phyloP scores from a whole-genome alignment of 176 grass and related monocot genomes.

The Carex parvula region DNA sequence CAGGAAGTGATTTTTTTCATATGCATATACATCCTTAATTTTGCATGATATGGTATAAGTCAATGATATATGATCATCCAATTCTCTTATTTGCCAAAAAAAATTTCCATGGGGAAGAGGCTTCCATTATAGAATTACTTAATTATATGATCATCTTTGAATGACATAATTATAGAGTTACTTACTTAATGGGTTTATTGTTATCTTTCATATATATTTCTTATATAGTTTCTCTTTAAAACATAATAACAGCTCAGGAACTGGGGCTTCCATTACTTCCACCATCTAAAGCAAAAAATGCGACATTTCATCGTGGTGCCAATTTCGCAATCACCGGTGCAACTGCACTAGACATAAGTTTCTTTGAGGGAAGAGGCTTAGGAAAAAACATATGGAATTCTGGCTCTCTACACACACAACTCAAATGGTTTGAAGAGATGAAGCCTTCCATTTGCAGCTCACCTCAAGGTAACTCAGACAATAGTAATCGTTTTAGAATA shows the following conservation, averaged over 20 bases:
- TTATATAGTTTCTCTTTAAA: background rate
- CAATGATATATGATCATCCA: background rate
- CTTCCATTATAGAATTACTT: no score
- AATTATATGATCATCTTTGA: background rate
- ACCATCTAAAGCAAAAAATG: slow-evolving; percentile 71
- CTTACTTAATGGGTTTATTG: background rate
- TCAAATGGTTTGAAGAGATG: slow-evolving; percentile 76
- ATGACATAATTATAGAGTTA: background rate
- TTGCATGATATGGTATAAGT: background rate
- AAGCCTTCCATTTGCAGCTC: slow-evolving; percentile 65
- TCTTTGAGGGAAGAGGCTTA: slow-evolving; percentile 52
- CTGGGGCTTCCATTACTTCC: slow-evolving; percentile 66
- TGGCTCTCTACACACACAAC: slow-evolving; percentile 71
- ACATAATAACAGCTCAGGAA: slow-evolving; percentile 55
- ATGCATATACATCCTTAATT: background rate
- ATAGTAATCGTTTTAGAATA: no score
- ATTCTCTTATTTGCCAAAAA: no score
- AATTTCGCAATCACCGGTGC: slow-evolving; percentile 90
- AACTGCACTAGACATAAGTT: slow-evolving; percentile 64
- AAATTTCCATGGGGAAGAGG: background rate
- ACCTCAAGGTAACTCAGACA: slow-evolving; percentile 32
- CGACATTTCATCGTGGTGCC: slow-evolving; percentile 64
- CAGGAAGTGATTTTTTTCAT: background rate
- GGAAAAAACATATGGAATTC: slow-evolving; percentile 65
- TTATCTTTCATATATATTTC: background rate